Evolutionary conservation across 305 asterid genomes (phyloP).

Genomic region (Fraxinus ornus): DNA sequence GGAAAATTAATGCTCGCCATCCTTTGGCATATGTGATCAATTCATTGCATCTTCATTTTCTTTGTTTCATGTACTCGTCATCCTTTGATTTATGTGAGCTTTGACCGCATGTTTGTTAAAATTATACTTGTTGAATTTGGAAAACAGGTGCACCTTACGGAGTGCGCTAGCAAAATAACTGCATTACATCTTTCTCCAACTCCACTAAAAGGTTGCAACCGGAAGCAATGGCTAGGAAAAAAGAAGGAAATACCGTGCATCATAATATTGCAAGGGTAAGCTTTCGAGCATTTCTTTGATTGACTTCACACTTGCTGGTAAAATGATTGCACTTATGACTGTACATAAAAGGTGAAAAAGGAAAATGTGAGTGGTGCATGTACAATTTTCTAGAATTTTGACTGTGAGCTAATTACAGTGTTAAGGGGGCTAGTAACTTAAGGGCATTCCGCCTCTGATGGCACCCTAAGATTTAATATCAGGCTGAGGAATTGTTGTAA

Average conservation of each 20-base stretch:
- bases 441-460: too few relatives aligned
- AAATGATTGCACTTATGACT: background rate
- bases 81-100: background rate
- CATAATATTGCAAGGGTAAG: background rate
- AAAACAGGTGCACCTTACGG: background rate
- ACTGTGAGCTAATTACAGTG: too few relatives aligned
- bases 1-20: background rate
- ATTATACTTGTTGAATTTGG: background rate
- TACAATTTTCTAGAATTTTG: background rate
- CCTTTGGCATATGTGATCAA: slow-evolving; percentile 13
- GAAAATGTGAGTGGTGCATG: background rate
- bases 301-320: background rate
- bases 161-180: background rate
- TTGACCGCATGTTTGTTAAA: background rate
- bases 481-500: background rate
- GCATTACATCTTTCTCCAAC: background rate
- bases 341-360: background rate
- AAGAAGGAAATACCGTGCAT: background rate
- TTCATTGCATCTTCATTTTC: background rate
- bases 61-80: background rate
- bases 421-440: too few relatives aligned
- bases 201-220: background rate
- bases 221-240: background rate
- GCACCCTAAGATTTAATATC: background rate
- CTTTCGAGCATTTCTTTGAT: background rate